Base-by-base conservation (phyloP, 192 early-diverging fungal genomes). In the Umbelopsis sp. region DNA sequence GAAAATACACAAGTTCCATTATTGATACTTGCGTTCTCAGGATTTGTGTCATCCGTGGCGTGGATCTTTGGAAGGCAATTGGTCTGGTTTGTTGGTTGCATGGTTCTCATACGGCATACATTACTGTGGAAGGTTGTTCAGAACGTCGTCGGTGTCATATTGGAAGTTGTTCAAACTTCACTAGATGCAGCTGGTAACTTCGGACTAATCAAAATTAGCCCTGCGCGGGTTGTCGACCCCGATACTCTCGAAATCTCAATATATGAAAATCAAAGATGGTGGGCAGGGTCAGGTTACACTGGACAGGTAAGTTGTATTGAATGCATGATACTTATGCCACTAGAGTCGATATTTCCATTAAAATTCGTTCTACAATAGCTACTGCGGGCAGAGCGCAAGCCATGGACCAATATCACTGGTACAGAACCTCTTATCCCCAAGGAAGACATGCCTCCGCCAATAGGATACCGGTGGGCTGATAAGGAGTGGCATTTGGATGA, bases 81-180 rank as follows among this genome's bases (percentile, higher is more conserved):
- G 6, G 47, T 77, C 7, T 21, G 73, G 38, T 22, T 51, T 3
- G 14, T 66, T 47, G 76, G 92, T 25, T 66, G 89, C 1, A 62
- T 70, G 36, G 71, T 85, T 1, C 85, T 93, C 53, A 45, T 90
- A 68, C 67, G 80, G 17, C 88, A 89, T 59, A 92, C 89, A 36
- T 83, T 85, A 11, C 65, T 90, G 20, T 80, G 80, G 0, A 73
- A 75, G 20, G 44, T 67, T 0, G 41, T 66, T 7, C 68, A 77
- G 31, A 62, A 52, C 10, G 45, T 44, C 2, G 11, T 68, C 1
- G 29, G 44, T 25, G 59, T 70, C 22, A 24, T 77, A 49, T 25
- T 70, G 38, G 71, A 77, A 25, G n/a, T 66, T 12, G 1, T 73
- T 3, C 76, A 73, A 41, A 73, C 76, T 2, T 17, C 51, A 0